A percentile compares a stretch with the other conserved stretches of the same genome.
Evolutionary conservation across 2,329 filamentous ascomycete species (phyloP).

Genomic region (Sphaerulina populicola): DNA sequence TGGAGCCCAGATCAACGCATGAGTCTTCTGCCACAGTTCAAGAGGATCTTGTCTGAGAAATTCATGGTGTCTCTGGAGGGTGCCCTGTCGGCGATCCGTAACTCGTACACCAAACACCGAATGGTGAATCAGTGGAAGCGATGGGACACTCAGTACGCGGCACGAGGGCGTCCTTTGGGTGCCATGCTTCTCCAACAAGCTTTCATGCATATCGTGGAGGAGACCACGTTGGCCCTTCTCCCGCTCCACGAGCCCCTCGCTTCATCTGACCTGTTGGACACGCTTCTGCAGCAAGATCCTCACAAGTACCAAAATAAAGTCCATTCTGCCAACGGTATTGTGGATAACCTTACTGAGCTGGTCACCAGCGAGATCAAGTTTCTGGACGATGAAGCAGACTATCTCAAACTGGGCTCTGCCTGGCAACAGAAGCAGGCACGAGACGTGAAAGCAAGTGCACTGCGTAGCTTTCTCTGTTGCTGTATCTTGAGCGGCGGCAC

Average conservation of each 20-base stretch:
- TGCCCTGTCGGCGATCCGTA: constrained; percentile 81
- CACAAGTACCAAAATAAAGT: constrained; percentile 10
- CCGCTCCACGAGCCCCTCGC: constrained; percentile 17
- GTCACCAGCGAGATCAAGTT: constrained; percentile 76
- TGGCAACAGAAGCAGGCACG: constrained; percentile 83
- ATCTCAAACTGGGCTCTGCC: constrained; percentile 72
- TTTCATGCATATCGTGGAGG: constrained; percentile 70
- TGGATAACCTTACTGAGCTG: constrained; percentile 58
- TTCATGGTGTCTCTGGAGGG: constrained; percentile 84
- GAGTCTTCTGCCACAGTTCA: constrained; percentile 61
- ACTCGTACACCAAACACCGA: constrained; percentile 58
- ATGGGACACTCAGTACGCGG: constrained; percentile 73
- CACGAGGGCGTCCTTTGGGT: constrained; percentile 69
- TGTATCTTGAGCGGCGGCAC: constrained; percentile 67
- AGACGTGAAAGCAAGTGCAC: constrained; percentile 71
- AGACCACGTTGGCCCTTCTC: constrained; percentile 25
- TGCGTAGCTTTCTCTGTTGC: constrained; percentile 81
- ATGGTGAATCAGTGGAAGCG: constrained; percentile 77
- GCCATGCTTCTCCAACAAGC: constrained; percentile 85
- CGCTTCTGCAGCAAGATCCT: constrained; percentile 31
- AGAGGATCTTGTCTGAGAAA: constrained; percentile 67
- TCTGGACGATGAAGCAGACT: constrained; percentile 82
- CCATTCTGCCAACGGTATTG: constrained; percentile 33
- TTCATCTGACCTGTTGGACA: constrained; percentile 20
- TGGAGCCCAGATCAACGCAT: constrained; percentile 71